These are phyloP conservation scores for Aspergillus ochraceoroseus DNA, from an alignment of 2,329 filamentous ascomycete species.

Conservation along the genomic window DNA sequence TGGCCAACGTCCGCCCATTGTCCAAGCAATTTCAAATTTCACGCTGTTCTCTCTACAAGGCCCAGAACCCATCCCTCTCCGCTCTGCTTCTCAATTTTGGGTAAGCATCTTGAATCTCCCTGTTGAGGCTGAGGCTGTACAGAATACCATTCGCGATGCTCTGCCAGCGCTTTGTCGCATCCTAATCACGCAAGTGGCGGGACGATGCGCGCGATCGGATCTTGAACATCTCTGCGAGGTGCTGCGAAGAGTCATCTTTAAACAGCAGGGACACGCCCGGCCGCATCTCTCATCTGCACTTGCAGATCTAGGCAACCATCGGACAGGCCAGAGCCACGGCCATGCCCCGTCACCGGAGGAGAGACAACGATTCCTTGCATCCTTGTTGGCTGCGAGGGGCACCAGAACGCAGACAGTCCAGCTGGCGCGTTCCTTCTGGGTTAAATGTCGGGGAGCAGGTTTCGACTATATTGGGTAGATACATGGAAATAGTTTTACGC, in stretches of 20 bases:
- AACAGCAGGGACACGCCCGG: conserved; percentile 40
- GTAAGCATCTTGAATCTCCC: conserved; percentile 37
- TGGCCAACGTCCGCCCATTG: conserved; percentile 25
- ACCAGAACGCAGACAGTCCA: conserved; percentile 36
- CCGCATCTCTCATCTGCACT: conserved; percentile 37
- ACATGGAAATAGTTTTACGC: conserved; percentile 7
- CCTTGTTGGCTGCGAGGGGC: conserved; percentile 38
- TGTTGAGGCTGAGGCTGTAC: conserved; percentile 23
- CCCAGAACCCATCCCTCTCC: conserved; percentile 45
- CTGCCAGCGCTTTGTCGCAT: conserved; percentile 38
- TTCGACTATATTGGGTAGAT: conserved; percentile 38
- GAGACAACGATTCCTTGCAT: conserved; percentile 40
- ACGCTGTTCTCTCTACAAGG: conserved; percentile 40
- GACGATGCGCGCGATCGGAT: conserved; percentile 45
- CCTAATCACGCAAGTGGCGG: conserved; percentile 40
- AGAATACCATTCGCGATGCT: conserved; percentile 34
- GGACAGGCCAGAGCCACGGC: conserved; percentile 21
- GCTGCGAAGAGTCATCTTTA: conserved; percentile 41
- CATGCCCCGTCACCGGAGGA: conserved; percentile 33
- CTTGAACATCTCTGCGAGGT: conserved; percentile 41
- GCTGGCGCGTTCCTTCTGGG: conserved; percentile 42
- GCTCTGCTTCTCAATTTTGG: conserved; percentile 45
- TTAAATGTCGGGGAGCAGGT: conserved; percentile 41
- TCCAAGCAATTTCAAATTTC: conserved; percentile 39
- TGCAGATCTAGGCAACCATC: conserved; percentile 26